Evolutionary conservation across 331 rosid genomes (phyloP), one percentile per base, ranked within the genome.

Genomic region (Cydonia oblonga): DNA sequence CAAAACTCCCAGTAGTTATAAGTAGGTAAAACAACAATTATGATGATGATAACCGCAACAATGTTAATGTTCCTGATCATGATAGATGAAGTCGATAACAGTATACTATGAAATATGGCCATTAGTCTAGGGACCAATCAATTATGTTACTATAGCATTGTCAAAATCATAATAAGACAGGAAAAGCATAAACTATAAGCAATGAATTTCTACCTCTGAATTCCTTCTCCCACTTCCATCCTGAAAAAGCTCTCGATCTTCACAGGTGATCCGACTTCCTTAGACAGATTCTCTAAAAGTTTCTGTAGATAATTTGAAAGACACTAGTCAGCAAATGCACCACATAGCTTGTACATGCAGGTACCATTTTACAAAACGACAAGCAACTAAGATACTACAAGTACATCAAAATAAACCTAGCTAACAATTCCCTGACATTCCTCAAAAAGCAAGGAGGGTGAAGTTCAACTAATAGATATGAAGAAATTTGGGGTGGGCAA

Each of bases 161-260:
- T 42, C 67, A 78, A 26, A 23, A 15, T 33, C 22, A 14, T 42
- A 14, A 29, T 1, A 4, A 15, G n/a, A 58, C 13, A 18, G 16
- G 46, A 38, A 76, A 62, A 69, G 49, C 35, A 51, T 14, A 25
- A 30, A 20, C 20, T 42, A 46, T 32, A 12, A 16, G 26, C 33
- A 49, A 71, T 33, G 29, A 23, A 69, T 70, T 75, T 78, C 78
- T 81, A 89, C 96, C 97, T 86, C 76, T 83, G 87, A 81, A 88
- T 85, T 86, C 97, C 97, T 85, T 91, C 97, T 57, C 97, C 97
- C 72, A 95, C 90, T 79, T 90, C 96, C 90, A 91, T 88, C 81
- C 97, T 85, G 79, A 89, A 85, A 85, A 93, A 91, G 89, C 44
- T 87, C 65, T 84, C 84, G 60, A 91, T 78, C 90, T 83, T 91